Percentiles rank a stretch among this genome's conserved stretches.
These are phyloP conservation scores for Aspergillus sclerotioniger DNA, from an alignment of 495 filamentous ascomycete species.

Conservation along the genomic window DNA sequence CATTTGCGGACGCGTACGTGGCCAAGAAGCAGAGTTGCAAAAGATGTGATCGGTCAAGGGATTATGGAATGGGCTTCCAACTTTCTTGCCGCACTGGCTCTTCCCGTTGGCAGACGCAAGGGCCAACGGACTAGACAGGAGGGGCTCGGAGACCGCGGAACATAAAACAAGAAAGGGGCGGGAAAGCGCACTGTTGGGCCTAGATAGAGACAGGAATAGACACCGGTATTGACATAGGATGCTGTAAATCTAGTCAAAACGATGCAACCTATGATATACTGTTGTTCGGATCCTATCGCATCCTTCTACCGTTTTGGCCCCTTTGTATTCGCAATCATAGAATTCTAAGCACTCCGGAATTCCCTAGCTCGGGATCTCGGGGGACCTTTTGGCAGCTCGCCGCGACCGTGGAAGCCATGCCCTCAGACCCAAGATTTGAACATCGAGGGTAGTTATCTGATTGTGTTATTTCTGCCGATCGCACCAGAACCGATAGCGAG, in stretches of 20 bases:
- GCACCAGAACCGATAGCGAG: background rate
- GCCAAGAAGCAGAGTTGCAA: too few relatives aligned
- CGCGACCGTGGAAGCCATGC: too few relatives aligned
- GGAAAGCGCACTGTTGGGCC: background rate
- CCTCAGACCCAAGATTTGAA: background rate
- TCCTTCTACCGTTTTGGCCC: background rate
- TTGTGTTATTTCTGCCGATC: background rate
- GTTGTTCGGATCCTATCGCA: background rate
- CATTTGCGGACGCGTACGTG: too few relatives aligned
- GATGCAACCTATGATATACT: background rate
- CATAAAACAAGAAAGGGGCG: background rate
- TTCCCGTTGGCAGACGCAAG: background rate
- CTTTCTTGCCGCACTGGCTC: background rate
- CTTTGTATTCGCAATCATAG: background rate
- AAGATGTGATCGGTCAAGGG: too few relatives aligned
- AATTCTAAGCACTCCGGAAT: background rate
- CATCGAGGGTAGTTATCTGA: background rate
- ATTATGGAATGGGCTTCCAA: background rate
- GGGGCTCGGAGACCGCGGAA: background rate
- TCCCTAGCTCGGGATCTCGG: too few relatives aligned
- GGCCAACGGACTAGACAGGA: background rate
- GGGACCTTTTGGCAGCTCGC: too few relatives aligned
- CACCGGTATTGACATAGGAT: background rate
- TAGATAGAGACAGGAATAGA: background rate
- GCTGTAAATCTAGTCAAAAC: background rate